Evolutionary conservation across 73 alveolate genomes (phyloP).

Genomic region (Tetrahymena elliotti): DNA sequence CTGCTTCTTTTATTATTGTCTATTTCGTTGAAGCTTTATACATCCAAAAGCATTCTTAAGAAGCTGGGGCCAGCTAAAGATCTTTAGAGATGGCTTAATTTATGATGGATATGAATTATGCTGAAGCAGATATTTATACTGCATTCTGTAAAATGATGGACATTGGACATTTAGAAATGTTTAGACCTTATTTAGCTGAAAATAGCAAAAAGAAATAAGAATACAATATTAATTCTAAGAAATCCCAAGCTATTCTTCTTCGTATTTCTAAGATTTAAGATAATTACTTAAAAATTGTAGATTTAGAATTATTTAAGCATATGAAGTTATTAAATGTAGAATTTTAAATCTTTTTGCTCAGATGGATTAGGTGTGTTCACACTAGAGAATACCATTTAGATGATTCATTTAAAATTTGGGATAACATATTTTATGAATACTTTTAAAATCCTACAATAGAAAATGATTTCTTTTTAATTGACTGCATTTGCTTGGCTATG

Average conservation of each 20-base stretch:
- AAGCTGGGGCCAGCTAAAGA: not conserved
- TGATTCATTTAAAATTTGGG: conserved; percentile 38
- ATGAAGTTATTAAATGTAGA: conserved; percentile 28
- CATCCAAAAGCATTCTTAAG: not conserved
- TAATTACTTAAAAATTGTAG: conserved; percentile 17
- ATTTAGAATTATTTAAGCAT: conserved; percentile 31
- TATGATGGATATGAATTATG: conserved; percentile 12
- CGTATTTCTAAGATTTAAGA: conserved; percentile 31
- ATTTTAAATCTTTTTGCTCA: conserved; percentile 26
- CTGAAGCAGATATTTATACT: conserved; percentile 35
- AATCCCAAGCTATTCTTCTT: conserved; percentile 30
- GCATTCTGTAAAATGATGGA: conserved; percentile 22
- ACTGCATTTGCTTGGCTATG: conserved; percentile 35
- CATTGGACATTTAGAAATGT: conserved; percentile 42
- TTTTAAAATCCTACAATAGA: not conserved
- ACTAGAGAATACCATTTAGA: conserved; percentile 36
- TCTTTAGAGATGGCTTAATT: not conserved
- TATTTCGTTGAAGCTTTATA: conserved; percentile 33
- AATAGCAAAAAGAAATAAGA: conserved; percentile 16
- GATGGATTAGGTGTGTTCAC: conserved; percentile 45
- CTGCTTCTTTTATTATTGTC: conserved; percentile 29
- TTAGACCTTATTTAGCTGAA: conserved; percentile 38
- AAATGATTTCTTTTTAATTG: conserved; percentile 21
- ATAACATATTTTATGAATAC: conserved; percentile 30
- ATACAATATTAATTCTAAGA: conserved; percentile 5